phyloP scores from a whole-genome alignment of 305 asterid species.

The Solanum hybrid region DNA sequence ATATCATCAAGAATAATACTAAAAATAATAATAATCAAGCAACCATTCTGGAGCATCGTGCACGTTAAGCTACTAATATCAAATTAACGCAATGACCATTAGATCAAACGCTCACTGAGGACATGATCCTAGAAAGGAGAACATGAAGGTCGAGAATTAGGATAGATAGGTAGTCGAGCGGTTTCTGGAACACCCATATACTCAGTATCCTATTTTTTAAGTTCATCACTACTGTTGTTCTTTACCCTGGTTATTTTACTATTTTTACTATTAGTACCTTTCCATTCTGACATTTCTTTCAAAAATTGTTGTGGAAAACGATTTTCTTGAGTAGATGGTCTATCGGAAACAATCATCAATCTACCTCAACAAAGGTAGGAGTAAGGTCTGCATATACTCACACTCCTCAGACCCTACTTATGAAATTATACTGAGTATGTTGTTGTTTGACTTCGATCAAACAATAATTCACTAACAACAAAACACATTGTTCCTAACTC shows the following conservation, averaged over 20 bases:
- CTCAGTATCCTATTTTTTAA: neutral
- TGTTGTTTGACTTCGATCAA: neutral
- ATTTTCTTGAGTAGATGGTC: neutral
- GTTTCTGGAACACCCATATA: neutral
- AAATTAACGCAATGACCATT: neutral
- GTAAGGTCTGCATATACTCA: neutral
- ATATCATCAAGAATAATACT: neutral
- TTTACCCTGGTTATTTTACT: neutral
- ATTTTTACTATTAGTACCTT: neutral
- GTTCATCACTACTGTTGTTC: neutral
- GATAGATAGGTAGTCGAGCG: neutral
- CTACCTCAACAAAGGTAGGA: neutral
- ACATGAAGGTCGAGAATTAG: neutral
- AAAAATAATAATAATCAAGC: neutral
- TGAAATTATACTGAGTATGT: neutral
- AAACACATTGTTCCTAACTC: neutral
- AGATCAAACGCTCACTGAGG: neutral
- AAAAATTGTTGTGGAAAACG: neutral
- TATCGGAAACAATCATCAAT: neutral
- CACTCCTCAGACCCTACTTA: neutral
- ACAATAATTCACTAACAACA: neutral
- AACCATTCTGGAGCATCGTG: neutral
- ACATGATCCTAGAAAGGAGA: neutral
- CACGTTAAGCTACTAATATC: neutral
- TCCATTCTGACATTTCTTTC: neutral